These are phyloP conservation scores for Acer campestre DNA, from an alignment of 345 rosid genomes.

Conservation along the genomic window DNA sequence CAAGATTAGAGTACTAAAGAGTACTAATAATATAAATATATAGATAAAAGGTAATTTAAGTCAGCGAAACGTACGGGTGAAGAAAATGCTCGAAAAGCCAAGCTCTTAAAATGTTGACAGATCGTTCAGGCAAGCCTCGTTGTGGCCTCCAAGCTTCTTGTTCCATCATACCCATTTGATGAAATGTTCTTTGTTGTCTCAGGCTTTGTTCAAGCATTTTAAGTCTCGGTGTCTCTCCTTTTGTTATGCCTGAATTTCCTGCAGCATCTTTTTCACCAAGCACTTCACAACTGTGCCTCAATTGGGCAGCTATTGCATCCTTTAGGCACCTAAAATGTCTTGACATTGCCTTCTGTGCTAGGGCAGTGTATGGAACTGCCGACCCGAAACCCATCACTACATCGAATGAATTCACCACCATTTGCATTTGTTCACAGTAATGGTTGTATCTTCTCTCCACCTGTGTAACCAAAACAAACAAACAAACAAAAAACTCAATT, in stretches of 20 bases:
- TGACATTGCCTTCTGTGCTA: slow-evolving; percentile 99
- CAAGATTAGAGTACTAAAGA: background rate
- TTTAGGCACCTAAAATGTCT: slow-evolving; percentile 92
- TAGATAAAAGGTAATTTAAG: slow-evolving; percentile 3
- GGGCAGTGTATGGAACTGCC: slow-evolving; percentile 87
- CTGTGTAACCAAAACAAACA: slow-evolving; percentile 48
- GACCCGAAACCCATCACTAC: slow-evolving; percentile 91
- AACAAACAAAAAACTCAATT: background rate
- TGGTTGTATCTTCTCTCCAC: slow-evolving; percentile 90
- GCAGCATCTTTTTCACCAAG: slow-evolving; percentile 81
- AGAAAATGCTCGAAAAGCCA: slow-evolving; percentile 99
- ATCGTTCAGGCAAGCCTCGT: slow-evolving; percentile 95
- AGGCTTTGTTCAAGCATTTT: slow-evolving; percentile 82
- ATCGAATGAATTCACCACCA: slow-evolving; percentile 96
- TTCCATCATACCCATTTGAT: slow-evolving; percentile 97
- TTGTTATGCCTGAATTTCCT: slow-evolving; percentile 72
- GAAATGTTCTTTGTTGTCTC: slow-evolving; percentile 87
- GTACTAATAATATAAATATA: background rate
- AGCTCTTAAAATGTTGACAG: slow-evolving; percentile 88
- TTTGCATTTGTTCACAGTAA: slow-evolving; percentile 96
- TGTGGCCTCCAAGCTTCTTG: slow-evolving; percentile 99
- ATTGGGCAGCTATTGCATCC: slow-evolving; percentile 71
- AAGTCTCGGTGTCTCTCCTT: slow-evolving; percentile 93
- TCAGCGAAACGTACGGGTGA: slow-evolving; percentile 78
- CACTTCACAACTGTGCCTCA: slow-evolving; percentile 75